A percentile compares a stretch with the other conserved stretches of the same genome.
phyloP scores from a whole-genome alignment of 2,329 filamentous ascomycete species.

The Diplodia seriata region DNA sequence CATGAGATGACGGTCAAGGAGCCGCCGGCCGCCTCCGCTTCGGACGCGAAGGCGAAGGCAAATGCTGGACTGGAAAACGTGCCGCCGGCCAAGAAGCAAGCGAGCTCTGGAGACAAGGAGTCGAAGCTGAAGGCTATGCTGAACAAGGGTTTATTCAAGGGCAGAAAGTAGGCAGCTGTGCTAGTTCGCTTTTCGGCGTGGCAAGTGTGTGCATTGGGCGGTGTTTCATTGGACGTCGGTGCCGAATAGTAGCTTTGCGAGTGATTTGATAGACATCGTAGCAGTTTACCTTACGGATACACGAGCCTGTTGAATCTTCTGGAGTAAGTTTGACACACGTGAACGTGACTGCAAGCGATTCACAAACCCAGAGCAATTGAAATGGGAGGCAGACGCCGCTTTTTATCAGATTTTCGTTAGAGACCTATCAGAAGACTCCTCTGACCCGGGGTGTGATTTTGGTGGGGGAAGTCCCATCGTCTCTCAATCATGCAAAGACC shows the following conservation, averaged over 20 bases:
- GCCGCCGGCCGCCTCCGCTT: conserved; percentile 38
- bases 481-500: conserved; percentile 25
- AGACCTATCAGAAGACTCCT: conserved; percentile 24
- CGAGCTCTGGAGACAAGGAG: conserved; percentile 48
- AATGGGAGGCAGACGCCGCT: conserved; percentile 23
- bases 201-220: conserved; percentile 35
- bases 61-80: conserved; percentile 8
- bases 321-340: neutral
- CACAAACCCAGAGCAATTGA: neutral
- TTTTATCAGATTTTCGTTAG: conserved; percentile 27
- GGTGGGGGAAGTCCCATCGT: conserved; percentile 18
- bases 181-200: conserved; percentile 5
- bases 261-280: conserved; percentile 1
- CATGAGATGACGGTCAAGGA: conserved; percentile 71
- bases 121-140: conserved; percentile 50
- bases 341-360: neutral
- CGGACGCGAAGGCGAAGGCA: conserved; percentile 34
- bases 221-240: conserved; percentile 22
- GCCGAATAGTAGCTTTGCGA: neutral
- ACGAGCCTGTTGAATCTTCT: neutral
- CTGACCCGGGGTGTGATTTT: conserved; percentile 25
- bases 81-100: conserved; percentile 39
- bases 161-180: conserved; percentile 25
- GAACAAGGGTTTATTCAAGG: conserved; percentile 46
- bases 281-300: neutral